phyloP scores from a whole-genome alignment of 257 asterid genomes.

The Asclepias syriaca region DNA sequence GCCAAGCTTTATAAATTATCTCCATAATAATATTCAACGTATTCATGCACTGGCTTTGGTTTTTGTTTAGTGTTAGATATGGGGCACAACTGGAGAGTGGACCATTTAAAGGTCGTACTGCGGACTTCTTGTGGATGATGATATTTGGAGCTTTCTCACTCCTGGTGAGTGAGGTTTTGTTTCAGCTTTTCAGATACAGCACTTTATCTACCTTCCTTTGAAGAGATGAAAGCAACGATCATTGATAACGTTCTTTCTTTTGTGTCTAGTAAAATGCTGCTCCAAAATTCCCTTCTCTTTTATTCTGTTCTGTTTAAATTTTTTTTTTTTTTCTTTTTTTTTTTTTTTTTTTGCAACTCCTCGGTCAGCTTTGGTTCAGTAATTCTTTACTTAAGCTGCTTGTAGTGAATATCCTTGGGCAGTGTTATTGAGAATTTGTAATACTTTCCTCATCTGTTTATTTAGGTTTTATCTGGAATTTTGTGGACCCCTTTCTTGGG shows the following conservation, averaged over 20 bases:
- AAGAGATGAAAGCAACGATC: not conserved
- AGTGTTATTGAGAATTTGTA: not conserved
- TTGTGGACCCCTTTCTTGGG: conserved; percentile 69
- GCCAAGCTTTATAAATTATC: not conserved
- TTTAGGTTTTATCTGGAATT: conserved; percentile 69
- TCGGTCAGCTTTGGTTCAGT: not conserved
- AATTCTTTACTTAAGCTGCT: not conserved
- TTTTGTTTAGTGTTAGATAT: conserved; percentile 77
- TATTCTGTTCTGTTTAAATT: not conserved
- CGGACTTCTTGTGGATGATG: conserved; percentile 99
- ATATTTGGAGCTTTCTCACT: conserved; percentile 76
- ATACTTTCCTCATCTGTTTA: conserved; percentile 14
- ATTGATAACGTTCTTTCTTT: not conserved
- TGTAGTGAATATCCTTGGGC: not conserved
- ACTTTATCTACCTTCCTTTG: not conserved
- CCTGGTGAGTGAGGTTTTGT: conserved; percentile 42
- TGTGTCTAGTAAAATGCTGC: not conserved
- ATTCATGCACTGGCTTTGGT: conserved; percentile 1
- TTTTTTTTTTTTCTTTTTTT: no score
- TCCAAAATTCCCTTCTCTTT: not conserved
- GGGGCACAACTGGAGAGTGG: conserved; percentile 94
- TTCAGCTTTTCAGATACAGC: not conserved
- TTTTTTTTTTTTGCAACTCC: not conserved
- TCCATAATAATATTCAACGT: not conserved
- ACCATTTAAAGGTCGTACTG: conserved; percentile 85